Base-by-base conservation (phyloP, 2,329 filamentous ascomycete species). In the Aplosporella prunicola region DNA sequence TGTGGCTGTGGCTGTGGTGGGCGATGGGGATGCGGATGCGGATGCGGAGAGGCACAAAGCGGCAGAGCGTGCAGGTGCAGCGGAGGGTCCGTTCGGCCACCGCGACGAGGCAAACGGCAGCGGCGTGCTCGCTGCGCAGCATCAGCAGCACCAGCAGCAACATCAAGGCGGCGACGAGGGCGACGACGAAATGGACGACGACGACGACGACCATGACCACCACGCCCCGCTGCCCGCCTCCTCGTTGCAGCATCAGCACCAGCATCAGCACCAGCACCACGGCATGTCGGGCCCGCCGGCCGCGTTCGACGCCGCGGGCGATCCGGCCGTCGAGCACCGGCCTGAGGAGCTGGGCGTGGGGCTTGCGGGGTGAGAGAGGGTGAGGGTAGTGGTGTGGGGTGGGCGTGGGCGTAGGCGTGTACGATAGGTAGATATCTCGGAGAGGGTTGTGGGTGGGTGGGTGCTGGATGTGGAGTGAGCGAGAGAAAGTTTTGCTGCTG, bases 71-170 rank as follows among this genome's bases (percentile, higher is more conserved):
- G 9, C 15, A 33, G 30, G 29, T 30, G 8, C 22, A 32, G 30
- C 36, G n/a, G n/a, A n/a, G n/a, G n/a, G n/a, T n/a, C n/a, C n/a
- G n/a, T n/a, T n/a, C n/a, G n/a, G n/a, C n/a, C n/a, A n/a, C n/a
- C n/a, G n/a, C n/a, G n/a, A n/a, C n/a, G n/a, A n/a, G n/a, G n/a
- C 36, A 5, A 39, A 39, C 6, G 32, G 29, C 22, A 29, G 36
- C 9, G 36, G 33, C 18, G 18, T 33, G 9, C n/a, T 9, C 11
- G 18, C 30, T 5, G 29, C 11, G 17, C 14, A 39, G 35, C n/a
- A 26, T 32, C 22, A 16, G 20, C 9, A 15, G 18, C 14, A 35
- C 20, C 24, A 15, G 9, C 13, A 32, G 36, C 23, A 20, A 39
- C 4, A 39, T 10, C 28, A 24, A 39, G 6, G 35, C 26, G n/a